These are phyloP conservation scores for Chaetomium globosum DNA, from an alignment of 2,329 filamentous ascomycete genomes.

Conservation along the genomic window DNA sequence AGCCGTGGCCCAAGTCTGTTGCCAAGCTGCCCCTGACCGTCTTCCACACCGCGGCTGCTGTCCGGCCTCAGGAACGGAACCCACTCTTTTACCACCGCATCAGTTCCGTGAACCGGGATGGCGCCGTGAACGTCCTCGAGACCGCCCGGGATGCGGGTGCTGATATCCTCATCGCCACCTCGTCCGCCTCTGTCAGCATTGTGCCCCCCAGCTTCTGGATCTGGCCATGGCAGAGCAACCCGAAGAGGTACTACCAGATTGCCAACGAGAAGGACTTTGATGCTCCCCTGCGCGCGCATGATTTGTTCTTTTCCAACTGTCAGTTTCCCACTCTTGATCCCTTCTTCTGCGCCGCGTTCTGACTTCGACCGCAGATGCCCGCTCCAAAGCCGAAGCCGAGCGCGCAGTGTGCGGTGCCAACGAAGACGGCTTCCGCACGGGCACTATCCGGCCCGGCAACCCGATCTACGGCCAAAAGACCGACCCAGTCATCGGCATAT, in stretches of 20 bases:
- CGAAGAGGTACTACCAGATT: slow-evolving; percentile 49
- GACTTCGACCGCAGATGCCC: slow-evolving; percentile 44
- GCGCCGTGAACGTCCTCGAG: slow-evolving; percentile 52
- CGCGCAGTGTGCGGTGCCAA: slow-evolving; percentile 52
- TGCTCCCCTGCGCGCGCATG: slow-evolving; percentile 44
- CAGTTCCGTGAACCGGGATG: slow-evolving; percentile 54
- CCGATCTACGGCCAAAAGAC: slow-evolving; percentile 55
- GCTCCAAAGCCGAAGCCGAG: slow-evolving; percentile 56
- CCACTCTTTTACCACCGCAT: slow-evolving; percentile 49
- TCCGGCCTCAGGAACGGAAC: slow-evolving; percentile 54
- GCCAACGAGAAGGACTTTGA: slow-evolving; percentile 51
- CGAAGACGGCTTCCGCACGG: slow-evolving; percentile 52
- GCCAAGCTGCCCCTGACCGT: slow-evolving; percentile 55
- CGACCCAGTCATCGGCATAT: slow-evolving; percentile 47
- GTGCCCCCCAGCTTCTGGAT: slow-evolving; percentile 49
- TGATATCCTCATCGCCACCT: slow-evolving; percentile 56
- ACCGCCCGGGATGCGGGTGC: slow-evolving; percentile 52
- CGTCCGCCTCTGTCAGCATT: slow-evolving; percentile 52
- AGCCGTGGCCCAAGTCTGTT: slow-evolving; percentile 50
- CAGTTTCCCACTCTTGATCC: background rate
- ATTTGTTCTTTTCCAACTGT: slow-evolving; percentile 53
- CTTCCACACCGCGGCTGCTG: slow-evolving; percentile 60
- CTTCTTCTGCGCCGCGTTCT: background rate
- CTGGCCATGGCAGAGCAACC: slow-evolving; percentile 48
- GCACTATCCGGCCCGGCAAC: slow-evolving; percentile 57